Evolutionary conservation across 2,329 filamentous ascomycete species (phyloP).

Genomic region (Talaromyces piceae): DNA sequence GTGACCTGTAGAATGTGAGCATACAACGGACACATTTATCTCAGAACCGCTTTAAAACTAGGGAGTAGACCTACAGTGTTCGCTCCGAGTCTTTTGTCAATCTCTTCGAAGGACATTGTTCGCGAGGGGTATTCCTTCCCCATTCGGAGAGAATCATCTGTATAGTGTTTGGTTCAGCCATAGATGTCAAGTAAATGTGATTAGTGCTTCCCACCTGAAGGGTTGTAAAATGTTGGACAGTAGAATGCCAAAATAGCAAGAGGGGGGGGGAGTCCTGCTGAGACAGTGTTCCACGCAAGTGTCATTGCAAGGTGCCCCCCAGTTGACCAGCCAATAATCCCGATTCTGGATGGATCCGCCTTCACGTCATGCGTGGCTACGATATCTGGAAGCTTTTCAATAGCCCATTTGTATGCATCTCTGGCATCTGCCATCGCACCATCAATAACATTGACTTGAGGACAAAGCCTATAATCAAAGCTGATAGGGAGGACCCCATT

Average conservation of each 20-base stretch:
- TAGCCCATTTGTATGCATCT: constrained; percentile 1
- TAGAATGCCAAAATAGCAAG: background rate
- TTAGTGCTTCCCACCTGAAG: background rate
- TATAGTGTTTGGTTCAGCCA: background rate
- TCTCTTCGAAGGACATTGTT: background rate
- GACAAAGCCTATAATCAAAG: constrained; percentile 4
- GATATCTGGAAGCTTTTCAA: background rate
- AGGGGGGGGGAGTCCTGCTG: background rate
- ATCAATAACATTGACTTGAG: background rate
- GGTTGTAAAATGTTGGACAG: constrained; percentile 1
- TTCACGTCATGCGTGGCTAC: background rate
- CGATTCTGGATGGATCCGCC: background rate
- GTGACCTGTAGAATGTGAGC: background rate
- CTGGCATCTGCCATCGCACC: background rate
- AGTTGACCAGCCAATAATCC: constrained; percentile 5
- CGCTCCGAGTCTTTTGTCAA: background rate
- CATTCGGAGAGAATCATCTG: background rate
- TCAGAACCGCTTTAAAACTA: background rate
- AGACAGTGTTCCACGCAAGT: background rate
- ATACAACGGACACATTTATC: too few species aligned
- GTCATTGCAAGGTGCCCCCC: constrained; percentile 6
- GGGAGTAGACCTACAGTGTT: background rate
- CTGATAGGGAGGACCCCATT: constrained; percentile 2
- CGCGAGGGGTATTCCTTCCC: background rate
- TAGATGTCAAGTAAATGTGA: background rate